Percentiles rank a stretch among this genome's conserved stretches.
Evolutionary conservation across 345 rosid species (phyloP).

Genomic region (Populus tremula): DNA sequence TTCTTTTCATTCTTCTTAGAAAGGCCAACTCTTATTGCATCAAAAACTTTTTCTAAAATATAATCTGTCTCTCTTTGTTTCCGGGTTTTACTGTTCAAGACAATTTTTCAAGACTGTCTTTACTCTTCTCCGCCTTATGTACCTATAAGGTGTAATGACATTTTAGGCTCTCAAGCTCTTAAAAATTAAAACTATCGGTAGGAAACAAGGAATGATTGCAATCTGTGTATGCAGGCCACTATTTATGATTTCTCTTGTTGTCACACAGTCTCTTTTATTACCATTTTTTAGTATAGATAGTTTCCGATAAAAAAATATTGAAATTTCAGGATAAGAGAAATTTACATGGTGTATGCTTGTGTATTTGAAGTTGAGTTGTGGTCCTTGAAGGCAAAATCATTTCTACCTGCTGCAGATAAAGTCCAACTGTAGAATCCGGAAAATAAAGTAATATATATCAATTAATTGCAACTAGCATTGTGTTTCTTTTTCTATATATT

Average conservation of each 20-base stretch:
- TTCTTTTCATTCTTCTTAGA: not conserved
- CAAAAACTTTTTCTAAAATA: not conserved
- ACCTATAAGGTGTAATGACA: not conserved
- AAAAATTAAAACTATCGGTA: not conserved
- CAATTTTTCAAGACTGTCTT: not conserved
- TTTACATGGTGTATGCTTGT: not conserved
- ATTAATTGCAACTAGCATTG: not conserved
- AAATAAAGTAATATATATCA: constrained; percentile 3
- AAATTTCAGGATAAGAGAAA: not conserved
- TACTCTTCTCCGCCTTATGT: not conserved
- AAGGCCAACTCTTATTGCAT: not conserved
- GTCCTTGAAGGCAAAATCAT: constrained; percentile 12
- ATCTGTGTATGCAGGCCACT: not conserved
- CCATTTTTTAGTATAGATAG: not conserved
- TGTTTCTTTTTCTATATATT: not conserved
- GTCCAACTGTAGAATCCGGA: constrained; percentile 12
- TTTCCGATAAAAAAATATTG: not conserved
- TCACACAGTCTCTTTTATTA: not conserved
- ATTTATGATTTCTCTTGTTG: constrained; percentile 5
- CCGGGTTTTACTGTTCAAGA: not conserved
- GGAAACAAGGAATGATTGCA: not conserved
- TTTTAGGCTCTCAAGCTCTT: constrained; percentile 2
- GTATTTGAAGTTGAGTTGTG: not conserved
- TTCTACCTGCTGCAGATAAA: constrained; percentile 11
- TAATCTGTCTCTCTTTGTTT: not conserved